Base-by-base conservation (phyloP, 2,329 filamentous ascomycete species). In the Neofusicoccum laricinum region DNA sequence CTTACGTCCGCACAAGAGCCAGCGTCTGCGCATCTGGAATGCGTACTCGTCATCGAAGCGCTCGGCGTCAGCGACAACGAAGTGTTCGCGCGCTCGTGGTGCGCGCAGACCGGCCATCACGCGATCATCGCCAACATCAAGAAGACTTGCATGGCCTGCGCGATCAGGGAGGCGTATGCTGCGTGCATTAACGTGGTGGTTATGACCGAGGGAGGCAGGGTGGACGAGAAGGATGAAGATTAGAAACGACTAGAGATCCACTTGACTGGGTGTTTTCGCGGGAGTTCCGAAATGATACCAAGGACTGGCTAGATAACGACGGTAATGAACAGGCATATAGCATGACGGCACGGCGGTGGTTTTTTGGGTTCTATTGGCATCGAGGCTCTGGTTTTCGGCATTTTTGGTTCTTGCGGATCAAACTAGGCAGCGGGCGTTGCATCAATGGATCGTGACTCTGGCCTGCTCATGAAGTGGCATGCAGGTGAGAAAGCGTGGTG, bases 21-120 rank as follows among this genome's bases (percentile, higher is more conserved):
- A 11, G 73, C 74, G 2, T 72, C 75, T 53, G 69, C 73, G 64
- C 72, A 75, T 38, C 70, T 86, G 30, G 88, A 90, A 68, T 85
- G 85, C 69, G 89, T 93, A 3, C 79, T 93, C 8, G 87, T 89
- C 4, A 82, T 92, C 14, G 88, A 92, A 76, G 88, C 89, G 0
- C 88, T 90, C 72, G 90, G 90, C 0, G 88, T 90, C 21, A 81
- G 81, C 55, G 90, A 92, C 74, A 92, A 92, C 68, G 90, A 92
- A 75, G 90, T 92, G 3, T 83, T 93, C 69, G 90, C 88, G 1
- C 80, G 90, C 67, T 89, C 90, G 6, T 93, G 90, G 90, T 92
- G 90, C 73, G 85, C 88, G 63, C 88, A 91, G 70, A 91, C 89
- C 85, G 90, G 90, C 2, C 76, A 91, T 69, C 88, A 84, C 71